Evolutionary conservation across 495 filamentous ascomycete species (phyloP).

Genomic region (Hapsidospora chrysogenum): DNA sequence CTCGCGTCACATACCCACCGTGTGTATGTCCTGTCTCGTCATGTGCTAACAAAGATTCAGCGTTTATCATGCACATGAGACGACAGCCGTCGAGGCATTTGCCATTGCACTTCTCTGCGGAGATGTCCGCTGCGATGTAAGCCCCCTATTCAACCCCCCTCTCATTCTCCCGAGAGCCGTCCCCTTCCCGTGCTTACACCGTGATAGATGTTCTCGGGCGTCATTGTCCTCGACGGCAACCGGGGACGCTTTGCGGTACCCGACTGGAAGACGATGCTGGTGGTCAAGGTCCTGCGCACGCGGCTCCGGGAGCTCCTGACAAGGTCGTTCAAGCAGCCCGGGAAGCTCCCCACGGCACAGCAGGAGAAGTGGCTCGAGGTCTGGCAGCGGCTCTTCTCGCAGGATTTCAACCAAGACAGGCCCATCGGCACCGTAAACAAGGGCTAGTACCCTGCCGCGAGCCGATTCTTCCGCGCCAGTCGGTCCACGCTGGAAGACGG

Average conservation of each 20-base stretch:
- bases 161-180: no score
- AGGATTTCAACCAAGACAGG: constrained; percentile 10
- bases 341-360: constrained; percentile 49
- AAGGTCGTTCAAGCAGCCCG: constrained; percentile 51
- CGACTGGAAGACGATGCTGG: constrained; percentile 86
- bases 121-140: constrained; percentile 63
- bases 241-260: constrained; percentile 68
- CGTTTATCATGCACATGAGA: constrained; percentile 80
- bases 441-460: neutral
- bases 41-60: constrained; percentile 14
- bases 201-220: constrained; percentile 59
- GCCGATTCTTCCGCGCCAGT: no score
- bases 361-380: constrained; percentile 60
- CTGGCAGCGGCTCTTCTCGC: constrained; percentile 35
- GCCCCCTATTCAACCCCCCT: constrained; percentile 1
- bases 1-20: no score
- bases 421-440: neutral
- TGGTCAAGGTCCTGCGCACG: constrained; percentile 56
- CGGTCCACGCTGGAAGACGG: no score
- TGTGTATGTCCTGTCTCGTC: no score
- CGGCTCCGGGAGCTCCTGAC: constrained; percentile 56
- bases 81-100: constrained; percentile 63
- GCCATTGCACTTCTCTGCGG: constrained; percentile 73
- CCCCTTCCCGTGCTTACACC: neutral
- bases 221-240: constrained; percentile 72